phyloP scores from a whole-genome alignment of 1,284 basidiomycete species.

The Austroboletus niveus region DNA sequence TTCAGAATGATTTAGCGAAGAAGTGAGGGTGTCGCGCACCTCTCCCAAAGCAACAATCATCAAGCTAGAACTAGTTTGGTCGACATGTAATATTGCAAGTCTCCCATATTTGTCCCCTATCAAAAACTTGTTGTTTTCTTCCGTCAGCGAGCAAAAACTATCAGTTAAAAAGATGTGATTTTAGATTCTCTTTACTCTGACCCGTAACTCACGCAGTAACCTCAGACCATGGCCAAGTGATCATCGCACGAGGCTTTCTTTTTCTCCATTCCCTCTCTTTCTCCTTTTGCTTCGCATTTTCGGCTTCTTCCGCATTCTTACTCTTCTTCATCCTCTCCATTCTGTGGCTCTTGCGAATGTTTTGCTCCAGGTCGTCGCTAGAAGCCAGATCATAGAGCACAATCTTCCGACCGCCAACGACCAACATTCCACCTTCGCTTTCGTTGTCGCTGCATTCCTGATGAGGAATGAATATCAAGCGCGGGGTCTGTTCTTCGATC shows the following conservation, averaged over 20 bases:
- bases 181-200: background rate
- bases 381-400: constrained; percentile 57
- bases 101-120: constrained; percentile 81
- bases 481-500: constrained; percentile 29
- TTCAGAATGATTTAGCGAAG: constrained; percentile 2
- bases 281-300: constrained; percentile 54
- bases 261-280: constrained; percentile 51
- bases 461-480: constrained; percentile 24
- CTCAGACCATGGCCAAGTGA: constrained; percentile 74
- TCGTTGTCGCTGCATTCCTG: constrained; percentile 26
- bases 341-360: constrained; percentile 50
- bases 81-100: constrained; percentile 62
- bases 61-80: constrained; percentile 43
- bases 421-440: constrained; percentile 63
- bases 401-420: constrained; percentile 64
- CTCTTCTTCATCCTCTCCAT: constrained; percentile 50
- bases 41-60: constrained; percentile 70
- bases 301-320: constrained; percentile 37
- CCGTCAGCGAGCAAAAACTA: constrained; percentile 53
- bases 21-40: constrained; percentile 40
- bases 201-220: constrained; percentile 52
- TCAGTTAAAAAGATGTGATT: constrained; percentile 3
- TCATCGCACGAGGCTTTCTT: constrained; percentile 48
- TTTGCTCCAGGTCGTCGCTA: constrained; percentile 46
- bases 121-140: constrained; percentile 50